These are phyloP conservation scores for Beverwykella pulmonaria DNA, from an alignment of 495 filamentous ascomycete genomes.

Conservation along the genomic window DNA sequence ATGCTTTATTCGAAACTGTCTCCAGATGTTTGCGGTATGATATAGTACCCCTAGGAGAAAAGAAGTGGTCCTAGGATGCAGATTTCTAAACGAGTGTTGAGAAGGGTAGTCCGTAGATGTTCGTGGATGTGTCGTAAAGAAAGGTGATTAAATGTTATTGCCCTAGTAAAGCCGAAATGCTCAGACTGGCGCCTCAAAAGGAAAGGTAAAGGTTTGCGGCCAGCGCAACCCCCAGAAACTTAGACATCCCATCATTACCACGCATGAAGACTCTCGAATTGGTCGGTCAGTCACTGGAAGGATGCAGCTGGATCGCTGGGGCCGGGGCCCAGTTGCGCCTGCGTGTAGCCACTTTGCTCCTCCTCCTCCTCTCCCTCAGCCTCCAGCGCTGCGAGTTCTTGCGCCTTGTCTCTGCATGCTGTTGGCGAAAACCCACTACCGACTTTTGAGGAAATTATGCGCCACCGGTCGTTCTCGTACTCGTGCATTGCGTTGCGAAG, in stretches of 20 bases:
- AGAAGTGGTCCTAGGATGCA: conserved; percentile 11
- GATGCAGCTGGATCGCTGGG: conserved; percentile 34
- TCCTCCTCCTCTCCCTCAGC: conserved; percentile 23
- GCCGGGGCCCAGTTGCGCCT: conserved; percentile 31
- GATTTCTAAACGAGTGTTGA: conserved; percentile 26
- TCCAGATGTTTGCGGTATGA: conserved; percentile 2
- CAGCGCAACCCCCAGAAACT: conserved; percentile 35
- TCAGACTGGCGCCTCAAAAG: not conserved
- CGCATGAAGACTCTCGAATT: conserved; percentile 33
- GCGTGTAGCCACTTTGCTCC: conserved; percentile 33
- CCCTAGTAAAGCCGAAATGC: conserved; percentile 21
- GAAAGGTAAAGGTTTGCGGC: conserved; percentile 26
- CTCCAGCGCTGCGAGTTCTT: conserved; percentile 49
- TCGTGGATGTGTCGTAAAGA: conserved; percentile 28
- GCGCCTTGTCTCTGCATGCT: conserved; percentile 80
- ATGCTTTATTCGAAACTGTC: conserved; percentile 33
- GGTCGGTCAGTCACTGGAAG: conserved; percentile 39
- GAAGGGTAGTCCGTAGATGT: conserved; percentile 25
- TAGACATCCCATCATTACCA: conserved; percentile 8
- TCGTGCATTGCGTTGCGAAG: conserved; percentile 79
- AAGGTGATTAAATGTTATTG: conserved; percentile 38
- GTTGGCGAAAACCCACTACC: conserved; percentile 81
- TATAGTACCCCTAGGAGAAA: conserved; percentile 10
- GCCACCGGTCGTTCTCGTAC: conserved; percentile 89
- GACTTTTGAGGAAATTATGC: conserved; percentile 82